Evolutionary conservation across 2,329 filamentous ascomycete species (phyloP), one percentile per base, ranked within the genome.

Genomic region (Blumeriella jaapii): DNA sequence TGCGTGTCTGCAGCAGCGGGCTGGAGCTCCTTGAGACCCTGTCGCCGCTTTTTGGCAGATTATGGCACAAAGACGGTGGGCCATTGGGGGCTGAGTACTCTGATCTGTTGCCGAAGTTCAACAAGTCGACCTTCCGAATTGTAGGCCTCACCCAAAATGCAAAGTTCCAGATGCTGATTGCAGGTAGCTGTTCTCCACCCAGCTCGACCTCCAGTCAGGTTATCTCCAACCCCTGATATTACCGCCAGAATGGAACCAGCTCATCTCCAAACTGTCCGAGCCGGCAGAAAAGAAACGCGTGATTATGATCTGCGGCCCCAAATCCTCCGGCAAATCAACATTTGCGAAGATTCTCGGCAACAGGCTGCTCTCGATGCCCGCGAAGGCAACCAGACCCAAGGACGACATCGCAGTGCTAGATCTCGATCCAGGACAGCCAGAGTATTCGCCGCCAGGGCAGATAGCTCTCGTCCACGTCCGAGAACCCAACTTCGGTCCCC

Each of bases 371-470:
- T 49, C 48, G 36, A 34, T 3, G n/a, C 12, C 11, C 15, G 11
- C 11, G 22, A 22, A 18, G 20, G 14, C 6, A 19, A 23, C 7
- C 29, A 29, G 48, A 1, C 19, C 39, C 6, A 43, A 26, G 4
- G 34, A 38, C 18, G 55, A 50, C 13, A 57, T 31, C 61, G 79
- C 16, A 67, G 65, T 36, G 61, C 64, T 91, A 5, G 83, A 91
- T 47, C 63, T 89, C 7, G 82, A 91, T 51, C 79, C 81, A 1
- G 78, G 77, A 0, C 82, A 86, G 49, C 80, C 82, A 2, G 82
- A 87, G 51, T 86, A 80, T 53, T 71, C 71, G 0, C 67, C 77
- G 1, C 71, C 77, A 1, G 82, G 82, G 0, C 74, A 79, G 10
- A 52, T 89, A 13, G 82, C 81, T 1, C 68, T 89, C 3, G 61